phyloP scores from a whole-genome alignment of 352 stramenopile species.

The Plasmopara muralis region DNA sequence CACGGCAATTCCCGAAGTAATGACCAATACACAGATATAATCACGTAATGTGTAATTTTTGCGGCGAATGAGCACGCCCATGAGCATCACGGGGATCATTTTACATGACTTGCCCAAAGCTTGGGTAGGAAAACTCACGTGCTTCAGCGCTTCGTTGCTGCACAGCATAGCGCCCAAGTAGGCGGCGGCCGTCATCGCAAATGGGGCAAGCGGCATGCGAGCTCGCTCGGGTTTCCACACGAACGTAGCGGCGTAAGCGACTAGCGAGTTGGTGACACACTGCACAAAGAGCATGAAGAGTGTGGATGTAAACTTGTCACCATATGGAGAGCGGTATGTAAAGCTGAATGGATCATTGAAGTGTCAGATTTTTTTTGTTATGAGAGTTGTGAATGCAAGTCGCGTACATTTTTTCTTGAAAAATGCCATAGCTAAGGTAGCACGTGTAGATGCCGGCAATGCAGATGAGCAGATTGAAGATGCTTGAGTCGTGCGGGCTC shows the following conservation, averaged over 20 bases:
- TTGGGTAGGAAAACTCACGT: constrained; percentile 96
- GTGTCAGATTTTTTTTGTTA: not conserved
- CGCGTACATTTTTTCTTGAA: constrained; percentile 90
- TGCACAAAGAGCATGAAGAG: constrained; percentile 91
- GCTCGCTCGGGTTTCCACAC: constrained; percentile 71
- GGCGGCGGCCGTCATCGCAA: constrained; percentile 82
- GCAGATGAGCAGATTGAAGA: constrained; percentile 79
- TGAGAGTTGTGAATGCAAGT: not conserved
- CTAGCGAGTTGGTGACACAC: constrained; percentile 84
- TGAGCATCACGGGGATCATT: constrained; percentile 97
- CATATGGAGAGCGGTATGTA: constrained; percentile 74
- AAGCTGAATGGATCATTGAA: constrained; percentile 36
- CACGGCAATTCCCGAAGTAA: constrained; percentile 85
- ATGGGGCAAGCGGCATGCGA: constrained; percentile 66
- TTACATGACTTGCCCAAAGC: constrained; percentile 98
- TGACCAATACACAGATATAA: constrained; percentile 88
- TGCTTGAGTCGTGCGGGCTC: constrained; percentile 46
- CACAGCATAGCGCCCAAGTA: constrained; percentile 90
- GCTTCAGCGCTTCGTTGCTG: constrained; percentile 89
- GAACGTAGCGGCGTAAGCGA: constrained; percentile 81
- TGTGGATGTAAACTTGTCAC: constrained; percentile 87
- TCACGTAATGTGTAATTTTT: constrained; percentile 87
- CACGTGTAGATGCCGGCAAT: constrained; percentile 89
- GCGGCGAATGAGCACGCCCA: constrained; percentile 88
- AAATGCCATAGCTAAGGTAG: constrained; percentile 90